These are phyloP conservation scores for Wickerhamiella cacticola DNA, from an alignment of 805 yeast genomes.

Conservation along the genomic window DNA sequence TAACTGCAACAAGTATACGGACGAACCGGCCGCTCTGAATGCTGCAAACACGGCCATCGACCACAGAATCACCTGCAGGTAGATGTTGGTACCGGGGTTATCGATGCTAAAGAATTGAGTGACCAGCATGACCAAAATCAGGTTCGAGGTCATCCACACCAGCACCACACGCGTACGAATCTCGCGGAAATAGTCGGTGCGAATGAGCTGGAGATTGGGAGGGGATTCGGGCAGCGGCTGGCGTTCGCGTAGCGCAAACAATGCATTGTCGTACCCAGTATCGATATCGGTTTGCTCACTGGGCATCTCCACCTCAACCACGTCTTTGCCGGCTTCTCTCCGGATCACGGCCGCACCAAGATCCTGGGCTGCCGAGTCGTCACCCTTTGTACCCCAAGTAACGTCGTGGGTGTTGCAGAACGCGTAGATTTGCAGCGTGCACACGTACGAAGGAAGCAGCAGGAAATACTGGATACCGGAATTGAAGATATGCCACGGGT, in stretches of 20 bases:
- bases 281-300: constrained; percentile 65
- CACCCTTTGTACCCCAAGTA: constrained; percentile 99
- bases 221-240: constrained; percentile 43
- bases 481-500: constrained; percentile 93
- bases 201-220: constrained; percentile 30
- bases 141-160: constrained; percentile 78
- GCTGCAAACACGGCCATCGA: constrained; percentile 75
- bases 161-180: constrained; percentile 92
- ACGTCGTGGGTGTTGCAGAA: constrained; percentile 97
- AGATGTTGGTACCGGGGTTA: constrained; percentile 54
- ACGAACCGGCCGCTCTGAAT: constrained; percentile 73
- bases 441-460: constrained; percentile 81
- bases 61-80: constrained; percentile 80
- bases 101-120: constrained; percentile 68
- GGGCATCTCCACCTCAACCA: constrained; percentile 67
- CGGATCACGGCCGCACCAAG: constrained; percentile 74
- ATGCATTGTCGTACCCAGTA: constrained; percentile 63
- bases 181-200: constrained; percentile 85
- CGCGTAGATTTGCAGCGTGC: constrained; percentile 89
- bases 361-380: constrained; percentile 55
- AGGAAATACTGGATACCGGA: constrained; percentile 80
- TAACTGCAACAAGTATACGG: constrained; percentile 46
- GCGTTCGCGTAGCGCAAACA: constrained; percentile 59
- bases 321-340: constrained; percentile 58
- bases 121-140: constrained; percentile 74